Conservation (phyloP, 2,329 filamentous ascomycete species). For the Pestalotiopsis sp. region DNA sequence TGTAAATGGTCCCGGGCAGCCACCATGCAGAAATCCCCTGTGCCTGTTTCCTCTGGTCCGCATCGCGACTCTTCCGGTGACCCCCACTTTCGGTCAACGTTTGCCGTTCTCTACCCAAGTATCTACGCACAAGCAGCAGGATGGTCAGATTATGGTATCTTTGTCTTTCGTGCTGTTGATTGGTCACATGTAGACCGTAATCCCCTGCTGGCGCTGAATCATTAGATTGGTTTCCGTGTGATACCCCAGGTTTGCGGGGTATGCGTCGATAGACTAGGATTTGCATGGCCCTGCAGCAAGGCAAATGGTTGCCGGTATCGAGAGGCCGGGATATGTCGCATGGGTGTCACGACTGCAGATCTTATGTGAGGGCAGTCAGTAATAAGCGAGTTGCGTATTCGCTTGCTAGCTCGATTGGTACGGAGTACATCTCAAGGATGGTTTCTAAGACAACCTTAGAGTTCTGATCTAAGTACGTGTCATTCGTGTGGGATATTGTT, state of each 20-base stretch:
- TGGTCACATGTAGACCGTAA: neutral
- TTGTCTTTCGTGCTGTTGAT: neutral
- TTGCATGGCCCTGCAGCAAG: neutral
- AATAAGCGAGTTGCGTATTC: too few species aligned
- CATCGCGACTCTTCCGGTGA: neutral
- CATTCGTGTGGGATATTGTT: too few species aligned
- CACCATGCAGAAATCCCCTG: neutral
- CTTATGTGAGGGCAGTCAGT: too few species aligned
- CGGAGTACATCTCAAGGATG: too few species aligned
- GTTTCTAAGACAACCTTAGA: too few species aligned
- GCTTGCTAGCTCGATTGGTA: too few species aligned
- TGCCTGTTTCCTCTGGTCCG: neutral
- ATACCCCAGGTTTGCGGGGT: slow-evolving; percentile 1
- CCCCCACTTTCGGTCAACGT: slow-evolving; percentile 10
- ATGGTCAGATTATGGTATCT: too few species aligned
- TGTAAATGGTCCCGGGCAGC: too few species aligned
- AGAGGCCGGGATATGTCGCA: neutral
- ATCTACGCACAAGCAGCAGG: neutral
- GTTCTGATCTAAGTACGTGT: too few species aligned
- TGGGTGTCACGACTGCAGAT: neutral
- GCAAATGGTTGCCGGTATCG: neutral
- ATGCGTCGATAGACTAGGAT: neutral
- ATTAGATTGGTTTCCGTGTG: neutral
- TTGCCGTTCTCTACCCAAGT: slow-evolving; percentile 7
- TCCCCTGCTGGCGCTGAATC: neutral